Percentiles rank a stretch among this genome's conserved stretches.
Evolutionary conservation across 1,139 yeast species (phyloP).

Genomic region (Blastobotrys indianensis): DNA sequence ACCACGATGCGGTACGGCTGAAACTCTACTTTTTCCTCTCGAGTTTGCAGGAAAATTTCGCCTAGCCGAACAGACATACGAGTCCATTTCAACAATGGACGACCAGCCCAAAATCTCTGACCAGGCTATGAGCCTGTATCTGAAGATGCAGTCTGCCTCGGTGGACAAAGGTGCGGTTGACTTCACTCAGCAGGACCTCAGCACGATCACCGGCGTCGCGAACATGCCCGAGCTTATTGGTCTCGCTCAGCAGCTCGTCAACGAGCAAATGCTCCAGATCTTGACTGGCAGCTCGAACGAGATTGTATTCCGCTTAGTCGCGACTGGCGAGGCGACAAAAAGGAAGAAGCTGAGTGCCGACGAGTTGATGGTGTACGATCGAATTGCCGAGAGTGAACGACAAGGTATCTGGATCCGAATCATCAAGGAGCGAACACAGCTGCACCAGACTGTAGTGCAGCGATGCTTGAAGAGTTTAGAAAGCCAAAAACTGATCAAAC

Average conservation of each 20-base stretch:
- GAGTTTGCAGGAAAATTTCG: too few species aligned
- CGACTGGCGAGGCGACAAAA: slow-evolving; percentile 31
- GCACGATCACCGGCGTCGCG: slow-evolving; percentile 21
- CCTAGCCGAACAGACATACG: neutral
- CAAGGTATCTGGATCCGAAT: slow-evolving; percentile 96
- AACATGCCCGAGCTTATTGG: slow-evolving; percentile 19
- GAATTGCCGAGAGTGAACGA: slow-evolving; percentile 87
- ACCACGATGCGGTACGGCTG: too few species aligned
- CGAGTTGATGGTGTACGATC: slow-evolving; percentile 85
- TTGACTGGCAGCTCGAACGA: slow-evolving; percentile 54
- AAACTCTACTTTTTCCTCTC: too few species aligned
- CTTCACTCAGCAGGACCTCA: slow-evolving; percentile 53
- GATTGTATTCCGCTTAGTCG: slow-evolving; percentile 63
- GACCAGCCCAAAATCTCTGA: slow-evolving; percentile 27
- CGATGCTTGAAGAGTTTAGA: slow-evolving; percentile 82
- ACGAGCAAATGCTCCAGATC: slow-evolving; percentile 57
- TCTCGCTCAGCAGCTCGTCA: slow-evolving; percentile 25
- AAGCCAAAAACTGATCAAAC: slow-evolving; percentile 76
- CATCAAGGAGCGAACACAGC: slow-evolving; percentile 79
- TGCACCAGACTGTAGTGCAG: slow-evolving; percentile 87
- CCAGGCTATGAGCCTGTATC: slow-evolving; percentile 52
- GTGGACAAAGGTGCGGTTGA: slow-evolving; percentile 24
- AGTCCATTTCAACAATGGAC: neutral
- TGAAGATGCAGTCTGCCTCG: slow-evolving; percentile 42
- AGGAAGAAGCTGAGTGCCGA: slow-evolving; percentile 74